Evolutionary conservation across 176 grass and related monocot genomes (phyloP).

Genomic region (Hordeum vulgare): DNA sequence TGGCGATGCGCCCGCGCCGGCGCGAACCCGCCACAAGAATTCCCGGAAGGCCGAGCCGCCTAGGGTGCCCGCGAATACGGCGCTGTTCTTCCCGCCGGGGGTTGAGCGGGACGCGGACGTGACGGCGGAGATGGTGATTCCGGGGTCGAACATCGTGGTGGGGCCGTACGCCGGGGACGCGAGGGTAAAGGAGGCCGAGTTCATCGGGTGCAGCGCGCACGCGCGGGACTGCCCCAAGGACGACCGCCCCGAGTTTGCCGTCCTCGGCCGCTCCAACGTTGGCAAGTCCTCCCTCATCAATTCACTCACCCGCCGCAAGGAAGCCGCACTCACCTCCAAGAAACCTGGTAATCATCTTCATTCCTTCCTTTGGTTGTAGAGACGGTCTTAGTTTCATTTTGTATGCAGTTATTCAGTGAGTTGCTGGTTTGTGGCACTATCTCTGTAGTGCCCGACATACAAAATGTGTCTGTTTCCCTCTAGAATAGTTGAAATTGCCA

Average conservation of each 20-base stretch:
- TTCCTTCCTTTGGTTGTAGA: not conserved
- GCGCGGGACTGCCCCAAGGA: conserved; percentile 80
- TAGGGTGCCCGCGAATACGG: conserved; percentile 19
- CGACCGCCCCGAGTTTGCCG: conserved; percentile 78
- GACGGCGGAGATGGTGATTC: conserved; percentile 62
- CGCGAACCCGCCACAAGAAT: conserved; percentile 11
- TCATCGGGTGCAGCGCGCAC: conserved; percentile 63
- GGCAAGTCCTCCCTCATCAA: conserved; percentile 96
- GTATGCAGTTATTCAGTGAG: not conserved
- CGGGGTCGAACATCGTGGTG: conserved; percentile 85
- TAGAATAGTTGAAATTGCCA: too few relatives aligned
- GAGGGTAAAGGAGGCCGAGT: conserved; percentile 64
- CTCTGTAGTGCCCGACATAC: not conserved
- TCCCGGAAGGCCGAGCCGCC: not conserved
- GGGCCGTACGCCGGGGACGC: conserved; percentile 81
- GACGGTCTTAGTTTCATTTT: not conserved
- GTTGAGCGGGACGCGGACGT: conserved; percentile 34
- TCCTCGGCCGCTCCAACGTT: conserved; percentile 82
- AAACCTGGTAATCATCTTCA: conserved; percentile 57
- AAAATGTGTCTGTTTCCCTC: too few relatives aligned
- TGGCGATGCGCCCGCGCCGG: not conserved
- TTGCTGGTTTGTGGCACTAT: not conserved
- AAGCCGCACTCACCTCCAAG: conserved; percentile 84
- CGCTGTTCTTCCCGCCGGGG: conserved; percentile 80
- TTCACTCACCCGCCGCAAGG: conserved; percentile 75